Evolutionary conservation across 1,284 basidiomycete species (phyloP), one percentile per base, ranked within the genome.

Genomic region (Rugosomyces carneus): DNA sequence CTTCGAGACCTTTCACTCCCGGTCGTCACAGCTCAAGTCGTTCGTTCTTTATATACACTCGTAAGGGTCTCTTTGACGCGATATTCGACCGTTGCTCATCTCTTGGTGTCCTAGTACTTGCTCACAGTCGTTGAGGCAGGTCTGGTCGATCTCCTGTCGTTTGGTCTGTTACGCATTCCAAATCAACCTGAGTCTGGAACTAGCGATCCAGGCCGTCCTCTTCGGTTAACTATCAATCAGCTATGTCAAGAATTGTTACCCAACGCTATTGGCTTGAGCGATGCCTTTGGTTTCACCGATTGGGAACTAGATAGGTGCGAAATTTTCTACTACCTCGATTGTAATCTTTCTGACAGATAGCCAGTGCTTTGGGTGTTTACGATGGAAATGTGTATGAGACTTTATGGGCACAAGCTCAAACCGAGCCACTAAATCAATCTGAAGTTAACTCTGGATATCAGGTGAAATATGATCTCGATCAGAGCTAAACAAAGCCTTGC

Each of bases 231-330:
- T 1, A 76, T 89, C 48, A 65, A 77, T 23, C 42, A 59, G 1
- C 53, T 77, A 1, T 78, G 81, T 64, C 52, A 62, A 18, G 67
- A 72, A 36, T 57, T 91, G 7, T 60, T 89, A 2, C 81, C 84
- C 0, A 75, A 91, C 51, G 75, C 75, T 3, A 79, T 91, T 45
- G 82, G 78, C 0, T 63, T 91, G 29, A 80, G 75, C 11, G 88
- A 91, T 57, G 80, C 82, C 1, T 89, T 90, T 58, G 82, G 80
- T 0, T 86, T 86, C 59, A 72, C 77, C 0, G 86, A 91, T 56
- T 90, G 84, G 83, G 80, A 88, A 44, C 66, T 90, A 5, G 76
- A 86, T 53, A 84, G 81, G 77, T 80, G 39, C n/a, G 68, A 26
- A 16, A 32, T 15, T 31, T 13, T 44, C 27, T 34, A 26, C 18